Evolutionary conservation across 768 basidiomycete species (phyloP).

Genomic region (Trametes sanguinea): DNA sequence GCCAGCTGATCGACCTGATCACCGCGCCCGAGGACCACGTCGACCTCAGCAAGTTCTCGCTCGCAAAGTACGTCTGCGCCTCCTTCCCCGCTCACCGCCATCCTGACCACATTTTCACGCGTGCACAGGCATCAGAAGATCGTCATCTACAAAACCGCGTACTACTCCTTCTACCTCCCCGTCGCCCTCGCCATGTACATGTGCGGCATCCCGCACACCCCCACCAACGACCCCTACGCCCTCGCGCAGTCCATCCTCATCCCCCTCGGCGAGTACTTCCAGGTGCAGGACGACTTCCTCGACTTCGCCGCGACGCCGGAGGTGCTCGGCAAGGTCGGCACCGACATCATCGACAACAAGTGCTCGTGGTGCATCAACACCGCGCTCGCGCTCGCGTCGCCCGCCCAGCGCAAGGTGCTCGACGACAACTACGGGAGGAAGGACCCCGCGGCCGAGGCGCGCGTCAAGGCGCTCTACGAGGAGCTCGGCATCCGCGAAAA

Average conservation of each 20-base stretch:
- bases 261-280: slow-evolving; percentile 97
- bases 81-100: too few species aligned
- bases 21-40: slow-evolving; percentile 91
- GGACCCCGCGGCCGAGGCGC: slow-evolving; percentile 53
- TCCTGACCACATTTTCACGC: not conserved
- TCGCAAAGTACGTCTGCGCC: slow-evolving; percentile 61
- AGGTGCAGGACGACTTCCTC: slow-evolving; percentile 96
- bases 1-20: slow-evolving; percentile 93
- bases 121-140: slow-evolving; percentile 78
- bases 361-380: slow-evolving; percentile 96
- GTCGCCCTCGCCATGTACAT: slow-evolving; percentile 93
- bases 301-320: slow-evolving; percentile 91
- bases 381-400: slow-evolving; percentile 61
- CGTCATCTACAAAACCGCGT: slow-evolving; percentile 96
- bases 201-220: slow-evolving; percentile 57
- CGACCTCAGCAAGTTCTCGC: slow-evolving; percentile 85
- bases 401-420: slow-evolving; percentile 59
- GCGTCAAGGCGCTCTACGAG: slow-evolving; percentile 72
- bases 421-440: slow-evolving; percentile 71
- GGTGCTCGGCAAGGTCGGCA: slow-evolving; percentile 94
- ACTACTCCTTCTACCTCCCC: slow-evolving; percentile 98
- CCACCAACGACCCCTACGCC: slow-evolving; percentile 62
- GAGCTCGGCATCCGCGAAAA: slow-evolving; percentile 62
- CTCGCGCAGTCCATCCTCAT: slow-evolving; percentile 80
- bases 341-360: slow-evolving; percentile 98